Percentiles rank a stretch among this genome's conserved stretches.
These are phyloP conservation scores for Aspergillus pseudonomiae DNA, from an alignment of 2,329 filamentous ascomycete species.

Conservation along the genomic window DNA sequence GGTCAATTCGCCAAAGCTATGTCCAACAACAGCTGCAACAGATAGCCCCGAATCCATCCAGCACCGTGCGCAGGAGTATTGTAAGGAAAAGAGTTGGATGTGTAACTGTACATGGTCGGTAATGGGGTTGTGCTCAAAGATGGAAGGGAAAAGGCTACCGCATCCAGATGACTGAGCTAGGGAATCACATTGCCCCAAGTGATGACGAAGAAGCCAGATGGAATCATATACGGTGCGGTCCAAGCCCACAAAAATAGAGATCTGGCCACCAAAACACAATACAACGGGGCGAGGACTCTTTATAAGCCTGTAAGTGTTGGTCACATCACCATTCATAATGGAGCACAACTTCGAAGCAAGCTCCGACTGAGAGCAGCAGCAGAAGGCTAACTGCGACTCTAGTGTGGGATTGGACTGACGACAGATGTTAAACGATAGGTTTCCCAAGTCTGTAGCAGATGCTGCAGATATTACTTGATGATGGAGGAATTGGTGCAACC, in stretches of 20 bases:
- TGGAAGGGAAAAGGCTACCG: constrained; percentile 31
- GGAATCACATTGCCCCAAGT: constrained; percentile 41
- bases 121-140: constrained; percentile 19
- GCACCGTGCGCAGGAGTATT: constrained; percentile 40
- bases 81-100: constrained; percentile 39
- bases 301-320: constrained; percentile 1
- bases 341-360: constrained; percentile 8
- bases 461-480: neutral
- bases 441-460: constrained; percentile 10
- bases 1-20: constrained; percentile 43
- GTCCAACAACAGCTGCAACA: constrained; percentile 38
- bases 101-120: constrained; percentile 34
- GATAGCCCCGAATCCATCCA: constrained; percentile 45
- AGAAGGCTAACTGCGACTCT: constrained; percentile 15
- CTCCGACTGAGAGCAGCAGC: constrained; percentile 15
- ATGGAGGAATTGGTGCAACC: constrained; percentile 11
- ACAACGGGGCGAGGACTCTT: constrained; percentile 28
- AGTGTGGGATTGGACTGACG: constrained; percentile 22
- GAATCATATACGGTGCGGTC: constrained; percentile 29
- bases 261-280: constrained; percentile 46
- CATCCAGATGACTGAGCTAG: constrained; percentile 28
- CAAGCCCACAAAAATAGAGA: constrained; percentile 26
- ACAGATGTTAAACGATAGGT: constrained; percentile 20
- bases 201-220: constrained; percentile 27
- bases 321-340: constrained; percentile 6